Evolutionary conservation across 1,284 basidiomycete genomes (phyloP).

Genomic region (Trametes hirsuta): DNA sequence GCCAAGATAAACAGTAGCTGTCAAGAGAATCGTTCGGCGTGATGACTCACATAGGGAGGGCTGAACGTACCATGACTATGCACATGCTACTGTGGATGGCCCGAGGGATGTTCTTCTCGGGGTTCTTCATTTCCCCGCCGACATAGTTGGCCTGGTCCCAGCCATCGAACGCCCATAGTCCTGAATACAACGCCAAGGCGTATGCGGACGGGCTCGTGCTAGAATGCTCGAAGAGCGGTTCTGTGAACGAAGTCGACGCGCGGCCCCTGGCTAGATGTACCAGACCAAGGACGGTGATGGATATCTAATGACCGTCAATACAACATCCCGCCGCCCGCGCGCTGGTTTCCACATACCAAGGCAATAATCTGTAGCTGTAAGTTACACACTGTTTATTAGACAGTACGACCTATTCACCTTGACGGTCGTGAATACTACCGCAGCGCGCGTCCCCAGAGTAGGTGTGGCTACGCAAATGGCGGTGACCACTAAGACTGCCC

Average conservation of each 20-base stretch:
- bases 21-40: not conserved
- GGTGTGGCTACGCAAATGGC: conserved; percentile 79
- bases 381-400: not conserved
- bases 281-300: conserved; percentile 74
- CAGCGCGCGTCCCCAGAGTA: conserved; percentile 80
- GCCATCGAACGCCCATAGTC: conserved; percentile 94
- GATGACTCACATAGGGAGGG: not conserved
- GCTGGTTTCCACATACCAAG: conserved; percentile 43
- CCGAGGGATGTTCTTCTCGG: conserved; percentile 85
- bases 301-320: conserved; percentile 46
- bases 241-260: conserved; percentile 63
- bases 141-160: conserved; percentile 94
- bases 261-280: conserved; percentile 73
- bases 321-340: not conserved
- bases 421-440: conserved; percentile 84
- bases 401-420: conserved; percentile 59
- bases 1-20: conserved; percentile 79
- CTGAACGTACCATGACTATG: conserved; percentile 63
- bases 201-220: conserved; percentile 83
- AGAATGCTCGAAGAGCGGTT: conserved; percentile 75
- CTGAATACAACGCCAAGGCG: conserved; percentile 93
- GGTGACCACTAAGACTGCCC: conserved; percentile 75
- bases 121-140: conserved; percentile 88
- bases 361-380: conserved; percentile 51
- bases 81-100: conserved; percentile 90